A percentile compares a stretch with the other conserved stretches of the same genome.
Conservation (phyloP, 2,329 filamentous ascomycete species). For the Aspergillus chevalieri region DNA sequence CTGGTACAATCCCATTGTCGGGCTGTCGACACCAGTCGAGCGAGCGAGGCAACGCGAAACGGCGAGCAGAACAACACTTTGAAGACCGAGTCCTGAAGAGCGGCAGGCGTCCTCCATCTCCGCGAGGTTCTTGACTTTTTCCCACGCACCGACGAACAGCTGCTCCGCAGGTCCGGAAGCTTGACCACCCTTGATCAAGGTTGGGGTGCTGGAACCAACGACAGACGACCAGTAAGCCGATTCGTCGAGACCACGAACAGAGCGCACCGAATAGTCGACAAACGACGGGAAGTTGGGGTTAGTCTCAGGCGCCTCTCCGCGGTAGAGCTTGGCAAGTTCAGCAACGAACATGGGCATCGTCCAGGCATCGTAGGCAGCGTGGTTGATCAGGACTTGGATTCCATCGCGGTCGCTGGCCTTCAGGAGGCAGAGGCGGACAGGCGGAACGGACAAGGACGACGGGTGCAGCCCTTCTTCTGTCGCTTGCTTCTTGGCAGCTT, state of each 20-base stretch:
- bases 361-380: conserved; percentile 33
- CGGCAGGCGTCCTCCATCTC: conserved; percentile 16
- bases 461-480: conserved; percentile 17
- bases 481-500: conserved; percentile 14
- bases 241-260: conserved; percentile 12
- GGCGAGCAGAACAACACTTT: conserved; percentile 24
- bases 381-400: conserved; percentile 27
- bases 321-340: conserved; percentile 26
- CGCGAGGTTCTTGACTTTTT: conserved; percentile 18
- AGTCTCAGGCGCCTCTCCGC: conserved; percentile 4
- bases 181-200: conserved; percentile 12
- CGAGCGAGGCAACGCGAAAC: conserved; percentile 21
- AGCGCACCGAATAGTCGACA: conserved; percentile 17
- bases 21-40: conserved; percentile 12
- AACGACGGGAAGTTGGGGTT: conserved; percentile 17
- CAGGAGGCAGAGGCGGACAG: conserved; percentile 24
- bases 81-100: conserved; percentile 15
- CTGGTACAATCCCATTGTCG: conserved; percentile 27
- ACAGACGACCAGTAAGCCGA: conserved; percentile 19
- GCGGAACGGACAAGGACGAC: conserved; percentile 26
- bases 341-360: conserved; percentile 27
- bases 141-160: conserved; percentile 18
- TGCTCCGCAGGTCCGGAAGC: conserved; percentile 3
- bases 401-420: conserved; percentile 21
- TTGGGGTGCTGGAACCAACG: conserved; percentile 11